phyloP scores from a whole-genome alignment of 495 filamentous ascomycete species.

The Penicillium salamii region DNA sequence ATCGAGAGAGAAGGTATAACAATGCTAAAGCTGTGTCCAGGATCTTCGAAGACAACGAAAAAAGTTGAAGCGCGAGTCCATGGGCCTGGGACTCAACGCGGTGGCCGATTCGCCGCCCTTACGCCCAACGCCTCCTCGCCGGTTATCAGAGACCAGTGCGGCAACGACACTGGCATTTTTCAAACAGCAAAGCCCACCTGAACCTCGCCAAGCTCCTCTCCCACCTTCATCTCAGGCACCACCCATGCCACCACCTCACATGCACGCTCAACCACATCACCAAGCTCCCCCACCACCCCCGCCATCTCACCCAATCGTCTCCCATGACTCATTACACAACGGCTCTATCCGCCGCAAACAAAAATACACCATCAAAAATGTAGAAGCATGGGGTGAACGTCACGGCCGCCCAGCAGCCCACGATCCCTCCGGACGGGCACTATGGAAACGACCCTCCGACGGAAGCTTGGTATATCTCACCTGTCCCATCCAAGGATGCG shows the following conservation, averaged over 20 bases:
- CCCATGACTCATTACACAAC: conserved; percentile 28
- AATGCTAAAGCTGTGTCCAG: conserved; percentile 20
- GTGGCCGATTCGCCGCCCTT: conserved; percentile 42
- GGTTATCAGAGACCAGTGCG: conserved; percentile 47
- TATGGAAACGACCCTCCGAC: conserved; percentile 49
- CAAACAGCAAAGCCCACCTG: conserved; percentile 49
- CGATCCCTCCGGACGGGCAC: conserved; percentile 41
- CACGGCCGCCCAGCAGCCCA: conserved; percentile 47
- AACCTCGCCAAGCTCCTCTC: conserved; percentile 37
- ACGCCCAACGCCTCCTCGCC: conserved; percentile 42
- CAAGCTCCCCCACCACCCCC: conserved; percentile 10
- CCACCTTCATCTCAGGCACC: conserved; percentile 31
- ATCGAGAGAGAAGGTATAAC: no score
- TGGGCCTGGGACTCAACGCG: conserved; percentile 40
- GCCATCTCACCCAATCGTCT: conserved; percentile 22
- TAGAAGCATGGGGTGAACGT: conserved; percentile 49
- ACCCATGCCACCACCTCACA: conserved; percentile 21
- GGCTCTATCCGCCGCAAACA: conserved; percentile 44
- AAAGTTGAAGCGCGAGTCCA: conserved; percentile 45
- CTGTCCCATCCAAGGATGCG: conserved; percentile 43
- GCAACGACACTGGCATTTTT: conserved; percentile 52
- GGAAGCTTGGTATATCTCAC: conserved; percentile 46
- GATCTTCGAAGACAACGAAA: conserved; percentile 48
- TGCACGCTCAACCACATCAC: conserved; percentile 23
- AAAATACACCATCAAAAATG: conserved; percentile 52